Evolutionary conservation across 257 asterid species (phyloP).

Genomic region (Datura wrightii): DNA sequence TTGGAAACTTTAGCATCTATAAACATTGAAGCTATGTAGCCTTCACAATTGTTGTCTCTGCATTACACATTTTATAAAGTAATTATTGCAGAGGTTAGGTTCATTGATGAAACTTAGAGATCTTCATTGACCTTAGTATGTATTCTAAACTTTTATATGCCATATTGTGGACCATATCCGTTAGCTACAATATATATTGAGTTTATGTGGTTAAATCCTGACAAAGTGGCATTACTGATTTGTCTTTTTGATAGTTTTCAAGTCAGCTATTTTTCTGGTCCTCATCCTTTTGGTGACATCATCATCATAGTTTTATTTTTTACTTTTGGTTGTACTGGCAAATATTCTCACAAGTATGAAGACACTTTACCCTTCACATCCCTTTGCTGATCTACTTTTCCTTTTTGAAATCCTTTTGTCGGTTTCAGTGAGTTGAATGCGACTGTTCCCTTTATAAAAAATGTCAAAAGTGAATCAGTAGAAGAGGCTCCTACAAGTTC

Average conservation of each 20-base stretch:
- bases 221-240: background rate
- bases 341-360: background rate
- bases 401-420: constrained; percentile 31
- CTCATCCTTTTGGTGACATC: background rate
- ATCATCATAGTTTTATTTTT: background rate
- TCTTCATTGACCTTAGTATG: background rate
- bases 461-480: constrained; percentile 38
- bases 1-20: constrained; percentile 8
- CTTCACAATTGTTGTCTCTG: constrained; percentile 5
- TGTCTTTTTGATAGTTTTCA: background rate
- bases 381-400: background rate
- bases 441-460: constrained; percentile 40
- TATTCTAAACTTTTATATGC: background rate
- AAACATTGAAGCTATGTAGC: background rate
- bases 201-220: background rate
- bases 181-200: background rate
- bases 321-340: background rate
- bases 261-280: background rate
- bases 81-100: background rate
- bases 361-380: background rate
- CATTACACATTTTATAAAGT: background rate
- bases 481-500: constrained; percentile 42
- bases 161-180: background rate
- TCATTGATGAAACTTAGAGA: constrained; percentile 2
- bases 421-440: constrained; percentile 56